Base-by-base conservation (phyloP, 768 basidiomycete genomes). In the Boletus rubescentipes region DNA sequence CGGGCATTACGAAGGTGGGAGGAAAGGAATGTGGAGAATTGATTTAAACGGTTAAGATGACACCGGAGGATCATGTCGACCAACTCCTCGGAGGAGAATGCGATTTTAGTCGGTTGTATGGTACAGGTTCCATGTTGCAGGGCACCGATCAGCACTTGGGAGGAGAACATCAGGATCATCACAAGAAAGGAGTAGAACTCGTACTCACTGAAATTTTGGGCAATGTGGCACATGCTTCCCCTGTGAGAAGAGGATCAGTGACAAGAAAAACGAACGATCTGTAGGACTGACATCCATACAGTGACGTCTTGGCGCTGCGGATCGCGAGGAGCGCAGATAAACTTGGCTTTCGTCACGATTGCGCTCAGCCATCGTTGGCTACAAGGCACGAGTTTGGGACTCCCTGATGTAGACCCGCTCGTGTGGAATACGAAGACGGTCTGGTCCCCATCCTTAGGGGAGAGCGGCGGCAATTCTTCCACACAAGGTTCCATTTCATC, bases 181-280 rank as follows among this genome's bases (percentile, higher is more conserved):
- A 52, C 12, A 10, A 16, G 32, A 50, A 48, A 62, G 62, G 39
- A 60, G 63, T 32, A 53, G 52, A 49, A 50, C 47, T 50, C 42
- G 45, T 16, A 74, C 85, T 75, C 70, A 88, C 87, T 84, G 77
- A 84, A 88, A 38, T 79, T 82, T 69, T 90, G 87, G 29, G 72
- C 89, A 56, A 90, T 90, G 70, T 90, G 89, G 66, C 85, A 89
- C 86, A 91, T 87, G 75, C 85, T 87, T 53, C 89, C 88, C 77
- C 87, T 89, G 73, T 50, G 61, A 53, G 59, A 54, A 58, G 64
- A 74, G 73, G 67, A 72, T 64, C 39, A 75, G 67, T 66, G 61
- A 63, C 57, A 50, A 59, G 54, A 61, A 38, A 34, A 44, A 39
- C 10, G 57, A 50, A 43, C 46, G 56, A 49, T 57, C 56, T 64